Evolutionary conservation across 208 protist species (phyloP).

Genomic region (Acanthamoeba sp.): DNA sequence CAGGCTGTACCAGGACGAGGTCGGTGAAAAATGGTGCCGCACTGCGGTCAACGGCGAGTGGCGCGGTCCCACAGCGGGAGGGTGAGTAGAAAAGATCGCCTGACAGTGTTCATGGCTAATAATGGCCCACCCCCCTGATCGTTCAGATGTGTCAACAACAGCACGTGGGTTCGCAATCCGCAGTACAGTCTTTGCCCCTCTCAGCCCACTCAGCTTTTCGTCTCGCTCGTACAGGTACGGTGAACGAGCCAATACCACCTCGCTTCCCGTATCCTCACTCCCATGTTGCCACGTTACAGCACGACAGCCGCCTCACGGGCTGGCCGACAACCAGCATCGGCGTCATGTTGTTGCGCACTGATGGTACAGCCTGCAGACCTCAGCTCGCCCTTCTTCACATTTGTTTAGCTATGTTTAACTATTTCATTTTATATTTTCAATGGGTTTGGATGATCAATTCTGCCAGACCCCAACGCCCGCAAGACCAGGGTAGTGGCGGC

Average conservation of each 20-base stretch:
- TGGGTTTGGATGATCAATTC: neutral
- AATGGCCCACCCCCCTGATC: no score
- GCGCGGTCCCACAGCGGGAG: neutral
- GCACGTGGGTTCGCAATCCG: neutral
- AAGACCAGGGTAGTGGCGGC: neutral
- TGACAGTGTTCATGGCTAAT: no score
- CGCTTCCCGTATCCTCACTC: neutral
- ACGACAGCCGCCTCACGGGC: neutral
- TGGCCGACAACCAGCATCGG: neutral
- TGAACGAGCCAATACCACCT: no score
- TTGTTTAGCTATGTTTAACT: no score
- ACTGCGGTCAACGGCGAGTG: neutral
- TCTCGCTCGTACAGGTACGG: neutral
- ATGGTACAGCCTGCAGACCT: neutral
- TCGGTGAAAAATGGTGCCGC: neutral
- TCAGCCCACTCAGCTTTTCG: neutral
- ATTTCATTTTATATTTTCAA: no score
- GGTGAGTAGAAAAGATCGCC: no score
- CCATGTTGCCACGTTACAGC: no score
- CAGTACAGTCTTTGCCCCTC: neutral
- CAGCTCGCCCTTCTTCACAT: no score
- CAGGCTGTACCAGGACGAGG: constrained; percentile 24
- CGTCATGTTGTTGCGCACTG: neutral
- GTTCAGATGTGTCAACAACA: neutral
- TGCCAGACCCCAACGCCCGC: neutral